phyloP scores from a whole-genome alignment of 2,329 filamentous ascomycete species.

The Colletotrichum siamense region DNA sequence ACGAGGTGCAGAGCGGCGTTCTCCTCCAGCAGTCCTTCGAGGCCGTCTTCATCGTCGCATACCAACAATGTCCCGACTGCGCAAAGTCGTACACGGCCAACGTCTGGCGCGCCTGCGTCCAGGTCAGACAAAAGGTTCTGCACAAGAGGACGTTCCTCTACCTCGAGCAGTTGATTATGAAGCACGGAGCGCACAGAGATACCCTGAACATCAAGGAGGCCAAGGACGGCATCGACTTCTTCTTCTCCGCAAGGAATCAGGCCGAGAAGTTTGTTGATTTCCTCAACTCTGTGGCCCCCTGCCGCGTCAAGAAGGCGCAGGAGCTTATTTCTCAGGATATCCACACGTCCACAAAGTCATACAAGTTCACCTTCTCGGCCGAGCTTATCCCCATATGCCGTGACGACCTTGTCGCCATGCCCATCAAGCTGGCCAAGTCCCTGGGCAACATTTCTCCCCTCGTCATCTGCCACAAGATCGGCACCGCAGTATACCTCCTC shows the following conservation, averaged over 20 bases:
- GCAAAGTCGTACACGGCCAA: constrained; percentile 96
- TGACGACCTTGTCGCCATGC: constrained; percentile 93
- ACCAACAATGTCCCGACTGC: constrained; percentile 94
- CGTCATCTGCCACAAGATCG: constrained; percentile 80
- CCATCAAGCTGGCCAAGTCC: constrained; percentile 85
- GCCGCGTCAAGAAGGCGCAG: constrained; percentile 76
- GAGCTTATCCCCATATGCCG: constrained; percentile 96
- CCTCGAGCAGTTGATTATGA: constrained; percentile 94
- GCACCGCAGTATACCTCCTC: constrained; percentile 87
- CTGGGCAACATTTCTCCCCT: constrained; percentile 89
- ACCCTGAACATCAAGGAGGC: constrained; percentile 99
- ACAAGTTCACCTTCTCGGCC: constrained; percentile 92
- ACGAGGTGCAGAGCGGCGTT: constrained; percentile 65
- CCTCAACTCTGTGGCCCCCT: constrained; percentile 79
- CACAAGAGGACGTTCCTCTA: constrained; percentile 81
- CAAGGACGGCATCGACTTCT: constrained; percentile 96
- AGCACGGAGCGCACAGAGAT: constrained; percentile 88
- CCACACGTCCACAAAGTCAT: constrained; percentile 88
- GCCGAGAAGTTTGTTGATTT: constrained; percentile 94
- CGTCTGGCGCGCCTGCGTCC: constrained; percentile 91
- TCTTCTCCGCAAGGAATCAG: constrained; percentile 86
- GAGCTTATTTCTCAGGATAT: constrained; percentile 93
- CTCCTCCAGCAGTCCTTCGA: constrained; percentile 93
- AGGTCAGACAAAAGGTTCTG: constrained; percentile 94
- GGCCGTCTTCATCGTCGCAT: constrained; percentile 88